Base-by-base conservation (phyloP, 306 rosid species). In the Lablab purpureus region DNA sequence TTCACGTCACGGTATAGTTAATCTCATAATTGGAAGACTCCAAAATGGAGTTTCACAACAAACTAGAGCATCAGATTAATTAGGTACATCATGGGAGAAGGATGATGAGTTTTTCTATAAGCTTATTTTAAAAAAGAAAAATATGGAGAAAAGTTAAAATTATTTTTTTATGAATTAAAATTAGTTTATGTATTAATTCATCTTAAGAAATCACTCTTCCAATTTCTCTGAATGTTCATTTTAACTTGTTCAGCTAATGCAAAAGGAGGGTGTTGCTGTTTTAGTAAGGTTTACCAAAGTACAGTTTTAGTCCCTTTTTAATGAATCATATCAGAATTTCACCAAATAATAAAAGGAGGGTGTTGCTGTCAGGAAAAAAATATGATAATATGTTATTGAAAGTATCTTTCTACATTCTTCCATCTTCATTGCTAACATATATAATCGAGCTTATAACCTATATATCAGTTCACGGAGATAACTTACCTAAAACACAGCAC, bases 11-110 rank as follows among this genome's bases (percentile, higher is more conserved):
- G 6, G 36, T 73, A 12, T 8, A 3, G 12, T 34, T 2, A 51
- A 72, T 72, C 19, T 71, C 28, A 19, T 21, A 1, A 51, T 18
- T 19, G 47, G 12, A n/a, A 34, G 34, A 52, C 51, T 32, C 30
- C 65, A 34, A 72, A 17, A 18, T 17, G 62, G 28, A 70, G 45
- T 0, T 68, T 18, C 62, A 28, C 8, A 17, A 27, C 41, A 47
- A 47, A 25, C 28, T 70, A 23, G 6, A 49, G 75, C n/a, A 9
- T 17, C 46, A 17, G 13, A n/a, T 49, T 65, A 65, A 19, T 64
- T n/a, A 65, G 30, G 77, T 72, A 34, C 59, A 32, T 10, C 54
- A 3, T 4, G 12, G 52, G 65, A 52, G 34, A 66, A 67, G 22
- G 28, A 52, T 21, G 22, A 3, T 41, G 6, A n/a, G n/a, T n/a